These are phyloP conservation scores for Lichtheimia corymbifera DNA, from an alignment of 371 early-diverging fungal genomes.

Conservation along the genomic window DNA sequence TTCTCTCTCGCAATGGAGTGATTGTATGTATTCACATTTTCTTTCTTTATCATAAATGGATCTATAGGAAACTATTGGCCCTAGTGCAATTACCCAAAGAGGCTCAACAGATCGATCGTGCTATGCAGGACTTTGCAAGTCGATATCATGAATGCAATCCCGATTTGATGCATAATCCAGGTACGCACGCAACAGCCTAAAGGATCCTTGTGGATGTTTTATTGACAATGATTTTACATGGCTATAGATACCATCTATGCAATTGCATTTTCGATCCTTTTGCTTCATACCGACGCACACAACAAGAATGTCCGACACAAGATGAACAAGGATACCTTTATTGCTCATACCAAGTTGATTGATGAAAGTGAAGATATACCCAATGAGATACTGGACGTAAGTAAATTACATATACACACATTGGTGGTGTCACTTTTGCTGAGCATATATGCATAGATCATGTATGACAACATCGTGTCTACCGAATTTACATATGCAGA, in stretches of 20 bases:
- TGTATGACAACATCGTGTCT: conserved; percentile 77
- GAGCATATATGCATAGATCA: conserved; percentile 41
- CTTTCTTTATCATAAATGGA: neutral
- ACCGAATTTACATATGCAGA: conserved; percentile 59
- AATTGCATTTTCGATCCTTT: conserved; percentile 83
- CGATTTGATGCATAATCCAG: conserved; percentile 62
- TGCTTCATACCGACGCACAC: conserved; percentile 93
- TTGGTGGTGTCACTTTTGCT: neutral
- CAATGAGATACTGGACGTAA: conserved; percentile 70
- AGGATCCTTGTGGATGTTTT: neutral
- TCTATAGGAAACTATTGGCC: conserved; percentile 67
- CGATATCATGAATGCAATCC: conserved; percentile 79
- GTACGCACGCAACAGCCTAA: conserved; percentile 26
- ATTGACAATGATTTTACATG: neutral
- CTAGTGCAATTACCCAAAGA: conserved; percentile 86
- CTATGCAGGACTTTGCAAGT: conserved; percentile 81
- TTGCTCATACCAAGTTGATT: conserved; percentile 65
- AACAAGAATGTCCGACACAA: conserved; percentile 84
- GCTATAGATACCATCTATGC: conserved; percentile 70
- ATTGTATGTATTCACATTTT: neutral
- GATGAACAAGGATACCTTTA: conserved; percentile 85
- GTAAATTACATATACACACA: neutral
- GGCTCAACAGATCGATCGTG: conserved; percentile 89
- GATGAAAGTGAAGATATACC: conserved; percentile 71
- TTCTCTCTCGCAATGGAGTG: neutral